Percentiles rank a stretch among this genome's conserved stretches.
Conservation (phyloP, 495 filamentous ascomycete genomes). For the Umbilicaria muhlenbergii region DNA sequence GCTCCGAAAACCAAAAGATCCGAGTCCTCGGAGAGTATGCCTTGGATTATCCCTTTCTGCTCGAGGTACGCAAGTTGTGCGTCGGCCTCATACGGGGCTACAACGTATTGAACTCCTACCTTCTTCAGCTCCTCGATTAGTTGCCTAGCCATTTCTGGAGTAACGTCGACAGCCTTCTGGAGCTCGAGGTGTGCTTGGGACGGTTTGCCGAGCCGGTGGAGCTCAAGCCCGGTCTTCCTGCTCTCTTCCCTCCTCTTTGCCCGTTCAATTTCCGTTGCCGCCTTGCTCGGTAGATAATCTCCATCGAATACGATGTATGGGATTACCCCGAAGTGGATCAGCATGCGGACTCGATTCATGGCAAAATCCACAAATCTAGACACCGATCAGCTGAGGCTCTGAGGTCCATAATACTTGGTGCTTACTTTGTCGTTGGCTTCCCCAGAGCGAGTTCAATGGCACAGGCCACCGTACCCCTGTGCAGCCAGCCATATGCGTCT, state of each 20-base stretch:
- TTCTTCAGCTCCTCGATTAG: conserved; percentile 84
- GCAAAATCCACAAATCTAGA: conserved; percentile 79
- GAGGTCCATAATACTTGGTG: neutral
- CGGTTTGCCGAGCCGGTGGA: conserved; percentile 61
- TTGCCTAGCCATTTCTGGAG: conserved; percentile 82
- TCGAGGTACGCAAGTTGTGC: conserved; percentile 92
- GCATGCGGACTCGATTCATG: conserved; percentile 82
- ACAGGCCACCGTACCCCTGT: conserved; percentile 82
- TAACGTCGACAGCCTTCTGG: conserved; percentile 93
- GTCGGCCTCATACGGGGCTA: conserved; percentile 96
- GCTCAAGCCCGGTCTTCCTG: conserved; percentile 56
- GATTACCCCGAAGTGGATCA: conserved; percentile 77
- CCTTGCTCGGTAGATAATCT: conserved; percentile 87
- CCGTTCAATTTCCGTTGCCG: conserved; percentile 69
- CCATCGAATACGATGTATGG: conserved; percentile 96
- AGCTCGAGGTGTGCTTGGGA: conserved; percentile 74
- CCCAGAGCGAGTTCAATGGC: conserved; percentile 80
- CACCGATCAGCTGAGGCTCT: neutral
- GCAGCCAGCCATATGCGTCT: conserved; percentile 97
- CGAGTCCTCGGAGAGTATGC: conserved; percentile 91
- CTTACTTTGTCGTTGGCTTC: conserved; percentile 74
- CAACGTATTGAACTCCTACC: conserved; percentile 66
- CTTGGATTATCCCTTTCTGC: conserved; percentile 61
- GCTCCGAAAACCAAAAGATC: conserved; percentile 93
- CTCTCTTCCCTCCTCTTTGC: conserved; percentile 55